Conservation (phyloP, 495 filamentous ascomycete genomes). For the Trypethelium eluteriae region DNA sequence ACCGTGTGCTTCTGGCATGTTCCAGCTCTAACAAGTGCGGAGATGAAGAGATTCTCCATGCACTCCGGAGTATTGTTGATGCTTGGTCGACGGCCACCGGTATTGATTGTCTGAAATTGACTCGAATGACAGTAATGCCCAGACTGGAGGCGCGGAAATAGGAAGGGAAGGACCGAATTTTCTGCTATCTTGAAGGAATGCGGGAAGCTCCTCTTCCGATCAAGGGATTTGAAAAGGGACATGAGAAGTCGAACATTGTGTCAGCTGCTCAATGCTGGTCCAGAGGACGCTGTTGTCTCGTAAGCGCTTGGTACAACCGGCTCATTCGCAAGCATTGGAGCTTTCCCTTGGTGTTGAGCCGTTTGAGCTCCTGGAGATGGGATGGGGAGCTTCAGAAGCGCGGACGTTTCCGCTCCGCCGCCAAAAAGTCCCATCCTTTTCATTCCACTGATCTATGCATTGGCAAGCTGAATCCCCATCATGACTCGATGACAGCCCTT, state of each 20-base stretch:
- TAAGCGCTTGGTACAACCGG: background rate
- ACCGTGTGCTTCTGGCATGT: constrained; percentile 50
- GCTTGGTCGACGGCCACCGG: background rate
- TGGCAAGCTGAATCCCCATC: background rate
- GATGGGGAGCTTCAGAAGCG: background rate
- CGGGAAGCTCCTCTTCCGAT: constrained; percentile 44
- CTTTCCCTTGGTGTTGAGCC: background rate
- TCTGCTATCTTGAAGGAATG: constrained; percentile 40
- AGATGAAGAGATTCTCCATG: constrained; percentile 54
- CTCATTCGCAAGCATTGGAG: background rate
- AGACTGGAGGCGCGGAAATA: constrained; percentile 31
- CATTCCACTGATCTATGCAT: background rate
- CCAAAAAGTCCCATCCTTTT: background rate
- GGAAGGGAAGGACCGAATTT: constrained; percentile 37
- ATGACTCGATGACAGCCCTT: no score
- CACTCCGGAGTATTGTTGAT: background rate
- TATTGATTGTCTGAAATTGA: background rate
- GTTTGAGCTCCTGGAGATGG: background rate
- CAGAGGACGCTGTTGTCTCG: background rate
- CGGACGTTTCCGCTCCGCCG: constrained; percentile 10
- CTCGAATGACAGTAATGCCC: background rate
- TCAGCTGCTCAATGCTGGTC: constrained; percentile 27
- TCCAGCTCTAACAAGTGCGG: constrained; percentile 56
- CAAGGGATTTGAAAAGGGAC: constrained; percentile 51
- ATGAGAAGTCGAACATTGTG: constrained; percentile 60